Evolutionary conservation across 2,329 filamentous ascomycete genomes (phyloP).

Genomic region (Aspergillus calidoustus): DNA sequence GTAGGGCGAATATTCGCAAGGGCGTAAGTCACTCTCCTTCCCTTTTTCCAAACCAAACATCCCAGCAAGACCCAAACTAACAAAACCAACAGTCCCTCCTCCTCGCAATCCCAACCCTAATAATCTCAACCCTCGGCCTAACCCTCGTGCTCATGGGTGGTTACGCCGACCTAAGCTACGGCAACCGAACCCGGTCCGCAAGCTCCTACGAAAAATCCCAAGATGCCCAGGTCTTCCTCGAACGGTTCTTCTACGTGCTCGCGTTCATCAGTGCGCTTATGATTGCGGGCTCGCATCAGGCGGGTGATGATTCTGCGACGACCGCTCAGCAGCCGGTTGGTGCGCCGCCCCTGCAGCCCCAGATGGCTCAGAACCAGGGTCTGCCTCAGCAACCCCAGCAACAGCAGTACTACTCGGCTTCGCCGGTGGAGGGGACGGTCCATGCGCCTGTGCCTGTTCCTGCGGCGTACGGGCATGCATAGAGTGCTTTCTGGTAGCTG

Average conservation of each 20-base stretch:
- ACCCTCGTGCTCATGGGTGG: constrained; percentile 13
- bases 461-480: neutral
- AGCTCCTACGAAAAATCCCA: neutral
- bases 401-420: no score
- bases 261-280: constrained; percentile 16
- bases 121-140: constrained; percentile 14
- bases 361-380: neutral
- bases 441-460: neutral
- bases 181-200: neutral
- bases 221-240: constrained; percentile 16
- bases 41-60: neutral
- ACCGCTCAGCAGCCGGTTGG: neutral
- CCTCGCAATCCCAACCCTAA: constrained; percentile 5
- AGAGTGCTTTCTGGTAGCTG: no score
- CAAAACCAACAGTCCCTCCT: constrained; percentile 3
- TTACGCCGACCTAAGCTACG: constrained; percentile 3
- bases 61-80: neutral
- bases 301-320: neutral
- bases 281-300: constrained; percentile 10
- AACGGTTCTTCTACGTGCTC: constrained; percentile 17
- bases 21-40: constrained; percentile 14
- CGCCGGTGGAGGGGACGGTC: no score
- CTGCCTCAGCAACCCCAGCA: no score
- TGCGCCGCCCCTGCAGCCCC: neutral
- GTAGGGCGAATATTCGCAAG: constrained; percentile 3